Evolutionary conservation across 129 eudicot genomes (phyloP).

Genomic region (Rutidosis leptorrhynchoides): DNA sequence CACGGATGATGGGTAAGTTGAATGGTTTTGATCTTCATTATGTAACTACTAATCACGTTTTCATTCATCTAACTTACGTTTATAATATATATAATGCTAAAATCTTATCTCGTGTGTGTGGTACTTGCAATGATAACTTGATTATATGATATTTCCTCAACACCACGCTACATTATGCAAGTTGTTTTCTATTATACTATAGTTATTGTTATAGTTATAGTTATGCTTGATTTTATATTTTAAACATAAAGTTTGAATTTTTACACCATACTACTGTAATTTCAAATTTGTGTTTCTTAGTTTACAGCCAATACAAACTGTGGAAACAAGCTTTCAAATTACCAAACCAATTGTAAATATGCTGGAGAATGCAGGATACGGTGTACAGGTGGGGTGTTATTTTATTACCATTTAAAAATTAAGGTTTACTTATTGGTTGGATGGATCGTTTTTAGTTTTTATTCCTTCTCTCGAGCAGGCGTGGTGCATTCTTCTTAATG

Average conservation of each 20-base stretch:
- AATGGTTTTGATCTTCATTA: conserved; percentile 16
- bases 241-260: neutral
- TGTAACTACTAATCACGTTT: neutral
- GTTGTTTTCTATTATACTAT: neutral
- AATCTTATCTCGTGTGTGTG: neutral
- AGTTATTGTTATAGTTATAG: too few species aligned
- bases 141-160: conserved; percentile 1
- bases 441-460: neutral
- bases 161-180: neutral
- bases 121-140: neutral
- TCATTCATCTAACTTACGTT: conserved; percentile 12
- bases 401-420: too few species aligned
- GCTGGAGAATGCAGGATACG: conserved; percentile 44
- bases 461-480: conserved; percentile 35
- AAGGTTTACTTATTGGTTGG: neutral
- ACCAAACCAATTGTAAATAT: conserved; percentile 43
- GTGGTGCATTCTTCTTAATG: conserved; percentile 73
- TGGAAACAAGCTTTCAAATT: conserved; percentile 49
- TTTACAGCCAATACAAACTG: conserved; percentile 33
- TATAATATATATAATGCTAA: neutral
- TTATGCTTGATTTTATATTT: conserved; percentile 1
- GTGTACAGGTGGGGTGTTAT: conserved; percentile 49
- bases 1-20: conserved; percentile 41
- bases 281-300: conserved; percentile 35
- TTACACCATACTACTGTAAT: neutral